A percentile compares a stretch with the other conserved stretches of the same genome.
phyloP scores from a whole-genome alignment of 257 asterid species.

The Phtheirospermum japonicum region DNA sequence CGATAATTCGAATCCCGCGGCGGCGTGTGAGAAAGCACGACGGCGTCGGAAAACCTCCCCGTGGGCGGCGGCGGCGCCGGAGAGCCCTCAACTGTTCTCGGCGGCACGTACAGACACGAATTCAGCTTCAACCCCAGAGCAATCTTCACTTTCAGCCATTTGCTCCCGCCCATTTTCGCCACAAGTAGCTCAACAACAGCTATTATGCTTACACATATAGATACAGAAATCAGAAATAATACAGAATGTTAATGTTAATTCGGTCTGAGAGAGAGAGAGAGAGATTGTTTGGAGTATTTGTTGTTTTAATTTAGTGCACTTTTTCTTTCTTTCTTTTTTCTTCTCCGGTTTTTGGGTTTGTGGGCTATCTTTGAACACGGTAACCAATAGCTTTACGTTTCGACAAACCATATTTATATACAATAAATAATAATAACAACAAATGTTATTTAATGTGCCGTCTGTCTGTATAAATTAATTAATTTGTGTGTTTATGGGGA shows the following conservation, averaged over 20 bases:
- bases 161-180: constrained; percentile 56
- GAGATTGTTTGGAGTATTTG: background rate
- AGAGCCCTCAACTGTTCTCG: constrained; percentile 45
- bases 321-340: constrained; percentile 10
- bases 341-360: constrained; percentile 36
- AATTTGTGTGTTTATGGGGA: background rate
- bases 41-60: constrained; percentile 41
- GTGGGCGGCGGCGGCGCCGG: constrained; percentile 24
- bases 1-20: constrained; percentile 38
- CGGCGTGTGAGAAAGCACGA: constrained; percentile 24
- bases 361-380: constrained; percentile 53
- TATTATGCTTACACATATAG: constrained; percentile 18
- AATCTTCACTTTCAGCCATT: constrained; percentile 74
- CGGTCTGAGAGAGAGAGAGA: constrained; percentile 9
- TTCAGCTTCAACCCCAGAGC: constrained; percentile 62
- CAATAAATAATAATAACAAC: too few relatives aligned
- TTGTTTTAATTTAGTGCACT: background rate
- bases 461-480: background rate
- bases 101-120: constrained; percentile 57
- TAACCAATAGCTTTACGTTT: constrained; percentile 66
- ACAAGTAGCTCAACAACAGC: constrained; percentile 1
- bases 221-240: background rate
- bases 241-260: constrained; percentile 8
- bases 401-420: constrained; percentile 21
- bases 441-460: constrained; percentile 1